Evolutionary conservation across 1,139 yeast species (phyloP), one percentile per base, ranked within the genome.

Genomic region (Geotrichum australiense): DNA sequence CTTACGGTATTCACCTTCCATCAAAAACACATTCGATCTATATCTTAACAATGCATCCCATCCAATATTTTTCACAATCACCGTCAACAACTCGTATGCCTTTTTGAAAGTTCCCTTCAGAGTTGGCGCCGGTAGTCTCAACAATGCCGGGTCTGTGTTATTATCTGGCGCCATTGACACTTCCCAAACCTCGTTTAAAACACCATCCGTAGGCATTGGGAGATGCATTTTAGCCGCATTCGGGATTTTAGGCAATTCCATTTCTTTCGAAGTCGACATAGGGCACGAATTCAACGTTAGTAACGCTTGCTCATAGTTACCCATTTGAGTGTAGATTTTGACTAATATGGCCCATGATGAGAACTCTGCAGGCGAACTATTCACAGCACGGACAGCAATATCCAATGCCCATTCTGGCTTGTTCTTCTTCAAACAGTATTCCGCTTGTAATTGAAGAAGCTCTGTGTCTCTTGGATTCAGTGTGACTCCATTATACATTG

Each of bases 201-300:
- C 66, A 10, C 84, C 96, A 55, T 89, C 96, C 3, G 72, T 64
- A 1, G 95, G 94, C 30, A 80, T 72, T 1, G 96, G 94, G 54
- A 83, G 73, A 46, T 78, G 81, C 27, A 82, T 71, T 47, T 77
- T 76, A 34, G 82, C 78, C 31, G 83, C 77, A n/a, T 73, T 71
- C 4, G 87, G 75, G 64, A 94, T 69, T 16, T 65, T 51, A 42
- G 62, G 65, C 25, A 56, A 46, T 49, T 69, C 73, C 41, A 74
- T 73, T 33, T 80, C 82, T 53, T 76, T 76, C 49, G 78, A 73
- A 2, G 81, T 73, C 56, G 82, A 81, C 94, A 91, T 84, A 7
- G 97, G 97, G 58, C 95, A 81, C 5, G 96, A 83, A 58, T 91
- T 91, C 51, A 91, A 70, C 0, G 96, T 78, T 40, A 85, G 64